Evolutionary conservation across 805 yeast genomes (phyloP).

Genomic region (Metschnikowia lachancei): DNA sequence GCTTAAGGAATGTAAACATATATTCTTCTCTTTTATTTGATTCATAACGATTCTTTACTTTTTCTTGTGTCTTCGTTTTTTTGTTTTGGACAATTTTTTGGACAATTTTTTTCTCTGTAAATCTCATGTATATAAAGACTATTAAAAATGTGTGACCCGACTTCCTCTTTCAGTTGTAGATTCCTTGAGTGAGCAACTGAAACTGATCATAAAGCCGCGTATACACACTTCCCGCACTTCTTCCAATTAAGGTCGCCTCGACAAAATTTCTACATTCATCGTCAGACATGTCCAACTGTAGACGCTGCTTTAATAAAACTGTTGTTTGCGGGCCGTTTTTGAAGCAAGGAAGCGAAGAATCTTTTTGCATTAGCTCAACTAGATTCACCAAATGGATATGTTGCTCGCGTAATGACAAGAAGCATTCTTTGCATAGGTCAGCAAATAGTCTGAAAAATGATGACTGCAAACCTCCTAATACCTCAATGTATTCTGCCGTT

Average conservation of each 20-base stretch:
- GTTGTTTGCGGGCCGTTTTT: too few species aligned
- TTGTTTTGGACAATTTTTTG: neutral
- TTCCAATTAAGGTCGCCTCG: too few species aligned
- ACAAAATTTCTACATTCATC: too few species aligned
- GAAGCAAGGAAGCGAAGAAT: conserved; percentile 32
- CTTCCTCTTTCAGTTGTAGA: conserved; percentile 45
- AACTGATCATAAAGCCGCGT: conserved; percentile 76
- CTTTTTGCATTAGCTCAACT: conserved; percentile 93
- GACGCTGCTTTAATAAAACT: too few species aligned
- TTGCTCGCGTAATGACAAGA: conserved; percentile 67
- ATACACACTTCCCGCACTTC: too few species aligned
- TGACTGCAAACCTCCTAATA: too few species aligned
- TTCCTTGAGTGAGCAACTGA: conserved; percentile 93
- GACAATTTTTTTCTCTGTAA: neutral
- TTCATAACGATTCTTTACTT: too few species aligned
- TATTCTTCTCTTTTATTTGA: too few species aligned
- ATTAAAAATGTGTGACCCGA: conserved; percentile 4
- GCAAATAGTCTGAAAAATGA: conserved; percentile 57
- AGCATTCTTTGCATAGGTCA: conserved; percentile 65
- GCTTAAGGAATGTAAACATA: too few species aligned
- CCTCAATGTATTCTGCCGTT: too few species aligned
- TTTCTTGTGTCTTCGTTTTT: too few species aligned
- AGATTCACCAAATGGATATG: conserved; percentile 73
- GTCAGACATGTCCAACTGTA: too few species aligned
- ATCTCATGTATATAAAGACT: neutral